Conservation (phyloP, 345 rosid species). For the Camelina hispida region DNA sequence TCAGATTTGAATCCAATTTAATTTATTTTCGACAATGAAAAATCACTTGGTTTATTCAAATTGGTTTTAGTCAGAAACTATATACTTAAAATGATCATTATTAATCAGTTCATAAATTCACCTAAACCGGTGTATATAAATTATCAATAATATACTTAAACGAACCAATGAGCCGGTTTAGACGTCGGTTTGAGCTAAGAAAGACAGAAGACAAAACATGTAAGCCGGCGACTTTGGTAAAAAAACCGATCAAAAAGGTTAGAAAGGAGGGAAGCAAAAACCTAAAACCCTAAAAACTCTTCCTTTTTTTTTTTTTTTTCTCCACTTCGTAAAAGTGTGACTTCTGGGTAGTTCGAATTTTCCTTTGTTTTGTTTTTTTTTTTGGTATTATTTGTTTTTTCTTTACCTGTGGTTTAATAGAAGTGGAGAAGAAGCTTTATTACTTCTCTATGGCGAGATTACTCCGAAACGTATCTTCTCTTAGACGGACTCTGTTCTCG, state of each 20-base stretch:
- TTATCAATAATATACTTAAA: background rate
- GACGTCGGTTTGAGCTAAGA: slow-evolving; percentile 15
- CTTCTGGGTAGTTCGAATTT: slow-evolving; percentile 26
- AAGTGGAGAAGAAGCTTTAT: slow-evolving; percentile 5
- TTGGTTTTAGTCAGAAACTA: too few relatives aligned
- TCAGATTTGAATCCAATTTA: slow-evolving; percentile 20
- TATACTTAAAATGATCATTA: too few relatives aligned
- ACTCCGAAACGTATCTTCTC: slow-evolving; percentile 54
- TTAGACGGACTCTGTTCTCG: slow-evolving; percentile 48
- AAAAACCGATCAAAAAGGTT: slow-evolving; percentile 13
- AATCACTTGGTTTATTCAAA: too few relatives aligned
- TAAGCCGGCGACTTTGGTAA: background rate
- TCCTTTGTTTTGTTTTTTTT: background rate
- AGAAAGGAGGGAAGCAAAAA: slow-evolving; percentile 49
- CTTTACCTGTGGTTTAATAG: background rate
- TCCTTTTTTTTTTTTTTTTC: slow-evolving; percentile 1
- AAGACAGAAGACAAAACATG: slow-evolving; percentile 1
- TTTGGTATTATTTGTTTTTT: background rate
- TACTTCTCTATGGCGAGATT: slow-evolving; percentile 61
- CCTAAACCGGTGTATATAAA: background rate
- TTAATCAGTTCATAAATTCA: too few relatives aligned
- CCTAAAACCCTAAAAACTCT: slow-evolving; percentile 42
- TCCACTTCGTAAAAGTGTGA: background rate
- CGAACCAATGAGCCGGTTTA: slow-evolving; percentile 19
- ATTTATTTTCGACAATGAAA: background rate